Conservation (phyloP, 176 grass and related monocot species). For the Rhipidocladum racemiflorum region DNA sequence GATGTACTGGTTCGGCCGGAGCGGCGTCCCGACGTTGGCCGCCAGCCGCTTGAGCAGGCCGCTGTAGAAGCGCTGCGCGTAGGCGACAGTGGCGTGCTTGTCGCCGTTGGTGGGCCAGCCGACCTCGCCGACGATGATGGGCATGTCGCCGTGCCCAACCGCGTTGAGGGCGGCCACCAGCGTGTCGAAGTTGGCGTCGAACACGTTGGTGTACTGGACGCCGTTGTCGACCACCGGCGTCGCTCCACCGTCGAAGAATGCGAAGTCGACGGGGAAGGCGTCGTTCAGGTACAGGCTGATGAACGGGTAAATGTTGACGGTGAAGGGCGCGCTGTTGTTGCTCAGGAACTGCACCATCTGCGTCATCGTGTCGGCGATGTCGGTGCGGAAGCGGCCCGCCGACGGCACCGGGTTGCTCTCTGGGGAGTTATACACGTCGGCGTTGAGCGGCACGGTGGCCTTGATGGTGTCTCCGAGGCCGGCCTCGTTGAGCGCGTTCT, state of each 20-base stretch:
- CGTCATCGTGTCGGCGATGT: constrained; percentile 63
- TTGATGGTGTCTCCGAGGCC: constrained; percentile 68
- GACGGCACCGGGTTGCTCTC: constrained; percentile 45
- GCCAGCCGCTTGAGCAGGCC: constrained; percentile 57
- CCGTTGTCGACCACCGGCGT: constrained; percentile 48
- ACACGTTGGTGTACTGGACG: constrained; percentile 75
- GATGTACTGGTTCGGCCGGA: constrained; percentile 74
- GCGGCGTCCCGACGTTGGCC: constrained; percentile 61
- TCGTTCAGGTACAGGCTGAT: constrained; percentile 73
- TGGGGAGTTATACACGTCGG: constrained; percentile 69
- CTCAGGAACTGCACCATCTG: constrained; percentile 76
- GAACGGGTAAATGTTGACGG: constrained; percentile 97
- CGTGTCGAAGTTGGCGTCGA: constrained; percentile 88
- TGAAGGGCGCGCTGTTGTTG: constrained; percentile 76
- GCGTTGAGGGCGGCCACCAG: constrained; percentile 65
- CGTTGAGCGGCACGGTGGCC: constrained; percentile 75
- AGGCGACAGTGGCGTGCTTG: constrained; percentile 48
- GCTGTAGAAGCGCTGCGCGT: constrained; percentile 82
- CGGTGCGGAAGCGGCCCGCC: constrained; percentile 59
- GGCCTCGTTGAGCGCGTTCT: constrained; percentile 73
- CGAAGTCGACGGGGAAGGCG: constrained; percentile 77
- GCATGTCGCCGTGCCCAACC: constrained; percentile 54
- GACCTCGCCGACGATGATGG: constrained; percentile 85
- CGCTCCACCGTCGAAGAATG: constrained; percentile 75
- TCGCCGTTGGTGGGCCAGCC: constrained; percentile 94